These are phyloP conservation scores for Rhododendron kiyosumense DNA, from an alignment of 148 eudicot genomes.

Conservation along the genomic window DNA sequence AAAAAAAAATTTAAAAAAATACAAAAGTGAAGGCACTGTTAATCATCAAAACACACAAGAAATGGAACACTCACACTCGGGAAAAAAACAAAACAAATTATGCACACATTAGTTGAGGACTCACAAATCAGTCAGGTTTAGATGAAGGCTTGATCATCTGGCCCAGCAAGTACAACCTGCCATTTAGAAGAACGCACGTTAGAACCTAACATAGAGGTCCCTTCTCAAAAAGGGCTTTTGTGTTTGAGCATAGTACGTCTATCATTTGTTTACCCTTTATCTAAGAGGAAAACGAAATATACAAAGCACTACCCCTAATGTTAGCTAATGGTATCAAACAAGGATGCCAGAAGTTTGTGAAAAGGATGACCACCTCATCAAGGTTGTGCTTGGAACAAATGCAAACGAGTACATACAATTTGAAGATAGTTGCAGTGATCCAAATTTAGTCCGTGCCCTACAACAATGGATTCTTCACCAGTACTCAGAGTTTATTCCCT, in stretches of 20 bases:
- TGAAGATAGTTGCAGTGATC: background rate
- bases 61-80: conserved; percentile 34
- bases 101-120: conserved; percentile 21
- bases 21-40: conserved; percentile 23
- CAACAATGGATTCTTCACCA: background rate
- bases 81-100: conserved; percentile 27
- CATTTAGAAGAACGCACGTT: background rate
- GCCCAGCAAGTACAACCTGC: conserved; percentile 77
- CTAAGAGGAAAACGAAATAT: background rate
- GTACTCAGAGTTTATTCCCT: background rate
- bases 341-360: background rate
- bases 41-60: conserved; percentile 35
- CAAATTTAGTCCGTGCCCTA: background rate
- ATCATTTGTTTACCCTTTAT: background rate
- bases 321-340: background rate
- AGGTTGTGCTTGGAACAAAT: background rate
- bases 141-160: conserved; percentile 56
- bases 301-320: background rate
- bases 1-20: conserved; percentile 2
- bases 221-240: background rate
- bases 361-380: background rate
- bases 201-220: background rate
- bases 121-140: conserved; percentile 30
- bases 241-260: background rate
- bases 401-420: background rate